Evolutionary conservation across 1,139 yeast genomes (phyloP).

Genomic region (Taphrina sp.): DNA sequence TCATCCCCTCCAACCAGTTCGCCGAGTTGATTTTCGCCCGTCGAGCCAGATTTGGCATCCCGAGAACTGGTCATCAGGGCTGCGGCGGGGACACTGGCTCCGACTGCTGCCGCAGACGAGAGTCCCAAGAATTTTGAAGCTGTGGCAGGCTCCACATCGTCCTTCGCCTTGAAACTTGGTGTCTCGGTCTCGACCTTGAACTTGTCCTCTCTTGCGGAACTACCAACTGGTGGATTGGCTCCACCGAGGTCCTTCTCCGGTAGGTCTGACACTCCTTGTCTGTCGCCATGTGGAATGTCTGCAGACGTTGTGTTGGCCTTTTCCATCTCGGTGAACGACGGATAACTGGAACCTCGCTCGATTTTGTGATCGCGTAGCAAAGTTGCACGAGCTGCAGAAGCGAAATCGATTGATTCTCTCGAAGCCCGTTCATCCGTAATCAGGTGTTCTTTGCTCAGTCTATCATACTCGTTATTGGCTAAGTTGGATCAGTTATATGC

Average conservation of each 20-base stretch:
- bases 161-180: constrained; percentile 10
- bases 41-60: constrained; percentile 18
- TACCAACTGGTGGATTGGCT: constrained; percentile 8
- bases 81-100: constrained; percentile 26
- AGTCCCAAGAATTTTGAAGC: constrained; percentile 24
- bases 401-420: constrained; percentile 12
- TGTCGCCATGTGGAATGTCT: neutral
- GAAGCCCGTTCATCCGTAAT: constrained; percentile 23
- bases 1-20: neutral
- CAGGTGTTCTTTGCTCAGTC: constrained; percentile 6
- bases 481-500: neutral
- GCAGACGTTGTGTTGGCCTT: neutral
- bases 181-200: constrained; percentile 15
- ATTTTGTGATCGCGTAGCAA: constrained; percentile 10
- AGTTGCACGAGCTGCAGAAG: constrained; percentile 30
- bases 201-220: constrained; percentile 18
- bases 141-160: constrained; percentile 7
- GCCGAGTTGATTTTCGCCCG: constrained; percentile 3
- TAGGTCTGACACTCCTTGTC: constrained; percentile 17
- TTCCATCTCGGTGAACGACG: constrained; percentile 15
- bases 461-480: constrained; percentile 28
- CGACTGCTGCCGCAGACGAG: constrained; percentile 16
- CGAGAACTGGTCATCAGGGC: constrained; percentile 20
- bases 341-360: constrained; percentile 25
- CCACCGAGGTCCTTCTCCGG: constrained; percentile 23